Conservation (phyloP, 2,329 filamentous ascomycete species). For the Penicillium sp. region DNA sequence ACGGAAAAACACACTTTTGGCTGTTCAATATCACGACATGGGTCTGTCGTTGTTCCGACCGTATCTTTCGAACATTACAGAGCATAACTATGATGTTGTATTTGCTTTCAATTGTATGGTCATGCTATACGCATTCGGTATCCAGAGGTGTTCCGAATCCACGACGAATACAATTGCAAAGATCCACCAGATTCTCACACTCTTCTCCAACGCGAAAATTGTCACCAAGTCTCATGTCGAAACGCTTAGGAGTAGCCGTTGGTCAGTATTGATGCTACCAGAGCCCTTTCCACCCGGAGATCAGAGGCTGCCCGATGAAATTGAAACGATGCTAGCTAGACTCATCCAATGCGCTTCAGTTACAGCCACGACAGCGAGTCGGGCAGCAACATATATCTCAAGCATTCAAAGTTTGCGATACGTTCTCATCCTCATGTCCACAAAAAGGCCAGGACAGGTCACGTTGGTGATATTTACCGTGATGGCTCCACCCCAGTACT, state of each 20-base stretch:
- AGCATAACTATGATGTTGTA: constrained; percentile 1
- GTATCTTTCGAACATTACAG: background rate
- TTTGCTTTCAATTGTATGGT: constrained; percentile 9
- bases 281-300: background rate
- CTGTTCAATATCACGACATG: constrained; percentile 6
- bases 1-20: constrained; percentile 8
- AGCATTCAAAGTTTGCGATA: constrained; percentile 4
- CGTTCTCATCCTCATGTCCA: background rate
- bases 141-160: constrained; percentile 8
- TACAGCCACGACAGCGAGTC: background rate
- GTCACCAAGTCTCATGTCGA: constrained; percentile 5
- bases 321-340: constrained; percentile 9
- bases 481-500: constrained; percentile 1
- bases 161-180: constrained; percentile 6
- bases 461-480: constrained; percentile 4
- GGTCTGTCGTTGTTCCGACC: constrained; percentile 5
- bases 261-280: constrained; percentile 7
- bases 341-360: background rate
- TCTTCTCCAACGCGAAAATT: background rate
- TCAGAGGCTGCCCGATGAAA: background rate
- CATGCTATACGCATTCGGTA: constrained; percentile 10
- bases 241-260: background rate
- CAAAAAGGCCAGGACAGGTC: background rate
- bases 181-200: constrained; percentile 7
- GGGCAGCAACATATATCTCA: constrained; percentile 2